Conservation (phyloP, 2,329 filamentous ascomycete genomes). For the Xylaria polymorpha region DNA sequence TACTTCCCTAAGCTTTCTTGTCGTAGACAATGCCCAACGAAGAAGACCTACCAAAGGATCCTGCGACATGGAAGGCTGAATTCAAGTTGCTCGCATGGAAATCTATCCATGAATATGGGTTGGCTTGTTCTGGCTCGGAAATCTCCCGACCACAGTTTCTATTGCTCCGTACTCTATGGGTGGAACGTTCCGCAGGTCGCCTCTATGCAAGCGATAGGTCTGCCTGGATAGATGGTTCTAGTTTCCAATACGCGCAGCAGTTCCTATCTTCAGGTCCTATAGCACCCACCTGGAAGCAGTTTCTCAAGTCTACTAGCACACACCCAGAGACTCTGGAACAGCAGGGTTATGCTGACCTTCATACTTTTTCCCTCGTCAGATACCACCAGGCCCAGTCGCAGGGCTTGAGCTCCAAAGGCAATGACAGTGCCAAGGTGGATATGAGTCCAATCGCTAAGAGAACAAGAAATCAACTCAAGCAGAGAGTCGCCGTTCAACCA, state of each 20-base stretch:
- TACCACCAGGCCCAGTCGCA: slow-evolving; percentile 13
- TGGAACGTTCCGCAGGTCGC: too few species aligned
- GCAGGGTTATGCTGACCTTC: not conserved
- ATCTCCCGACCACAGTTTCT: slow-evolving; percentile 2
- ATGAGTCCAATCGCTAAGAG: slow-evolving; percentile 9
- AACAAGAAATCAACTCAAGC: not conserved
- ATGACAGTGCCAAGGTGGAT: slow-evolving; percentile 8
- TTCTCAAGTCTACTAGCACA: not conserved
- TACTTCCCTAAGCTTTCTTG: not conserved
- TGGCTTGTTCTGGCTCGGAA: not conserved
- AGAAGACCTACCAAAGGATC: too few species aligned
- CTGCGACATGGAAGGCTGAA: not conserved
- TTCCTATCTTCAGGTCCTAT: not conserved
- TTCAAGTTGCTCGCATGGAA: not conserved
- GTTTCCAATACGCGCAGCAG: not conserved
- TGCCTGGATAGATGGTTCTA: too few species aligned
- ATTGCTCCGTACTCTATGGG: slow-evolving; percentile 11
- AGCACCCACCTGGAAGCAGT: not conserved
- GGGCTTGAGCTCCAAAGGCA: not conserved
- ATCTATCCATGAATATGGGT: slow-evolving; percentile 7
- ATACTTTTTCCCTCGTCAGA: slow-evolving; percentile 9
- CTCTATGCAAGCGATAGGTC: not conserved
- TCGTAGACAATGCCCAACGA: not conserved
- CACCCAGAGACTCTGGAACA: not conserved
- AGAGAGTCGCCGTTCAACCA: not conserved